Base-by-base conservation (phyloP, 2,329 filamentous ascomycete genomes). In the Exserohilum rostratum region DNA sequence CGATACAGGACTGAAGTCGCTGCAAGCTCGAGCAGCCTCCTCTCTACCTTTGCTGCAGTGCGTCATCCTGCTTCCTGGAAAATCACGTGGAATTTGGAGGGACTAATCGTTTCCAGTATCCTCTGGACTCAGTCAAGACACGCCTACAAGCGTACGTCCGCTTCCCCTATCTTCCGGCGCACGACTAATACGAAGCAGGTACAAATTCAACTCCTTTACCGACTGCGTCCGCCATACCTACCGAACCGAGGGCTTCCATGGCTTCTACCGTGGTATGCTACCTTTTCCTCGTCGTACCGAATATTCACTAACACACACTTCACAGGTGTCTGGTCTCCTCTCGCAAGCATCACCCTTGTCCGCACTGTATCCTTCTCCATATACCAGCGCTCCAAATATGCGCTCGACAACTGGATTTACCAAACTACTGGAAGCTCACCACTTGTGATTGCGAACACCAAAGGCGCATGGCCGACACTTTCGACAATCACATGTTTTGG, bases 111-210 rank as follows among this genome's bases (percentile, higher is more conserved):
- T 57, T 48, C 18, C 47, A 82, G 80, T 96, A 93, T 71, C 91
- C 91, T 18, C 85, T 96, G 64, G 91, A 96, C 75, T 93, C 91
- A 67, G 88, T 93, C 73, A 96, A 96, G 81, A 93, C 90, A 51
- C 89, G 91, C 69, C 91, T 95, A 86, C 91, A 96, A 79, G 90
- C 89, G 62, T 78, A 75, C 58, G 76, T 63, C 48, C 34, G 51
- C 37, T 43, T 53, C 46, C 20, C 22, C 13, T 20, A 10, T 10
- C 33, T 18, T 33, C 18, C 22, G 6, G 18, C 46, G 45, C 27
- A 53, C 30, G 25, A 27, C 64, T 72, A 55, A 72, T 62, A 27
- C 31, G 18, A 13, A 45, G 37, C 51, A 74, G 72, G 40, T 93
- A 95, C 77, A 86, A 89, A 60, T 93, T 90, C 77, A 82, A 84